Evolutionary conservation across 2,329 filamentous ascomycete species (phyloP).

Genomic region (Diaporthe amygdali): DNA sequence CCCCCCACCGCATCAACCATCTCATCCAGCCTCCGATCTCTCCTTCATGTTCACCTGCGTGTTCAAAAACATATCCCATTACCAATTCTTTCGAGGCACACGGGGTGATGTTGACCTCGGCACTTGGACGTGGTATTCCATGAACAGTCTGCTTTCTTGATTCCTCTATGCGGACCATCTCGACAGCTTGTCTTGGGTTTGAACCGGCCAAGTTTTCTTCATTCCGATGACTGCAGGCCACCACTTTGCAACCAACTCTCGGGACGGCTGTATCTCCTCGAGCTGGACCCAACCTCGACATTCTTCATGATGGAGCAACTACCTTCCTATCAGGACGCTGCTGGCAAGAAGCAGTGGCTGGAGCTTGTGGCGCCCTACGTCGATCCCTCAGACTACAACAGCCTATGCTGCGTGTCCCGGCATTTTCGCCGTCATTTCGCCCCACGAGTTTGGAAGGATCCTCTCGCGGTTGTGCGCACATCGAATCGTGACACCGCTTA

Average conservation of each 20-base stretch:
- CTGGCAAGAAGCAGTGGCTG: constrained; percentile 53
- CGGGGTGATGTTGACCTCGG: neutral
- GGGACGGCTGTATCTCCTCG: neutral
- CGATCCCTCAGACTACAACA: constrained; percentile 44
- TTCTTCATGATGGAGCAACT: constrained; percentile 39
- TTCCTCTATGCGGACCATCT: neutral
- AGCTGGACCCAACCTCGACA: neutral
- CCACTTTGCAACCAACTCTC: neutral
- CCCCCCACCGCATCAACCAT: neutral
- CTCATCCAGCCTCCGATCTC: neutral
- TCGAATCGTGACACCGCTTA: constrained; percentile 49
- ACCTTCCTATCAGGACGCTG: constrained; percentile 62
- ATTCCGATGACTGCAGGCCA: neutral
- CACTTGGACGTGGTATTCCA: neutral
- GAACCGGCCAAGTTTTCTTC: neutral
- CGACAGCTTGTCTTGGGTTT: neutral
- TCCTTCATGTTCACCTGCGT: neutral
- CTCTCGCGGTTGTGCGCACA: constrained; percentile 44
- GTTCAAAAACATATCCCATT: neutral
- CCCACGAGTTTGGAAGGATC: constrained; percentile 58
- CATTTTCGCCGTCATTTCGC: constrained; percentile 56
- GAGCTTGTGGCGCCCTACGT: constrained; percentile 52
- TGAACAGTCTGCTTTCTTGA: neutral
- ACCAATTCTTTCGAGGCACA: neutral
- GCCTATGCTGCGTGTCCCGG: constrained; percentile 53